Evolutionary conservation across 2,329 filamentous ascomycete species (phyloP), one percentile per base, ranked within the genome.

Genomic region (Dendrostoma leiphaemia): DNA sequence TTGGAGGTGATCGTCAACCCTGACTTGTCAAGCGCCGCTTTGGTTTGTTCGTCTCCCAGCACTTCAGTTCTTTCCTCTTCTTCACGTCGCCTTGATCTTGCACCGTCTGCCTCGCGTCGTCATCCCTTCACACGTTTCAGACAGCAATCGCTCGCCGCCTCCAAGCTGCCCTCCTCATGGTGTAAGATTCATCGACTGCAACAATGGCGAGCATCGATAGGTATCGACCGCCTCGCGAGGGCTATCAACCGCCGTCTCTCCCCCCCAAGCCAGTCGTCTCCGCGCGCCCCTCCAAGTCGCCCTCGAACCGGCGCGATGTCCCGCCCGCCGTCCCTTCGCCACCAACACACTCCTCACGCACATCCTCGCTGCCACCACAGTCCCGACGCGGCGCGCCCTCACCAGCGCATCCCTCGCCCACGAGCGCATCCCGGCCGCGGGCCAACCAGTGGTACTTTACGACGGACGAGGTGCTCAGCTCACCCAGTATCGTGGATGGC

Each of bases 361-460:
- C 76, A 7, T 84, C 81, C 41, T 81, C 80, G 9, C 79, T 81
- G 21, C 76, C 75, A 43, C 73, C 77, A 9, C 72, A 72, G 46
- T 74, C 70, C 50, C 72, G 69, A 54, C 69, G 71, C 41, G 69
- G 69, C 62, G 72, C 73, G 49, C 69, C 70, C 15, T 78, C 78
- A 23, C 75, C 78, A 12, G 63, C 69, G 37, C 71, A 65, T 26
- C 71, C 72, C 6, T 65, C 68, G 28, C 69, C 74, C 26, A 70
- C 73, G 58, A 69, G 69, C 46, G 67, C 72, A 2, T 58, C 68
- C 10, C 60, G 68, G 40, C 60, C 65, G 37, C 69, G 72, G 47
- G 59, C 68, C 9, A 80, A 77, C 59, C 93, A 97, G 78, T 99
- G 94, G 94, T 81, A 90, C 52, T 97, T 97, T 69, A 90, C 87